Conservation (phyloP, 148 eudicot genomes). For the Fallopia convolvulus region DNA sequence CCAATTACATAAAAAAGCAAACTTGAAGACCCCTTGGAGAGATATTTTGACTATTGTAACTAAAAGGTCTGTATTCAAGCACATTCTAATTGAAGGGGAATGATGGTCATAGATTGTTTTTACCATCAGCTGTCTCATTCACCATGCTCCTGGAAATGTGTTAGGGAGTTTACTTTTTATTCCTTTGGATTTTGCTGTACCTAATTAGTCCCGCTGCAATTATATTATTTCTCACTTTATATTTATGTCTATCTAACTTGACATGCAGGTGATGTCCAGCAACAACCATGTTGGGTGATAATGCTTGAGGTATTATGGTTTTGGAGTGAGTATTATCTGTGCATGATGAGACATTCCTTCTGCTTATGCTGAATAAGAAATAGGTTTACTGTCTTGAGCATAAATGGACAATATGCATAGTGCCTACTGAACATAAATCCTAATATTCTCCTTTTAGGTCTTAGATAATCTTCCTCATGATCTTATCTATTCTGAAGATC, state of each 20-base stretch:
- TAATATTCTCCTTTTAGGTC: conserved; percentile 38
- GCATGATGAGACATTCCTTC: background rate
- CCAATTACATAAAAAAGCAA: background rate
- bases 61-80: background rate
- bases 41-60: background rate
- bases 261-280: conserved; percentile 48
- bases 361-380: background rate
- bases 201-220: background rate
- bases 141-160: background rate
- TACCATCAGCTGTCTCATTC: background rate
- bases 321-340: background rate
- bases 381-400: conserved; percentile 5
- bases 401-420: background rate
- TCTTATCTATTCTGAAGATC: conserved; percentile 75
- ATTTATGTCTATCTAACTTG: background rate
- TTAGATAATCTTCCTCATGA: conserved; percentile 99
- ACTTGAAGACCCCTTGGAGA: background rate
- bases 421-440: background rate
- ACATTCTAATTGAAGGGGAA: background rate
- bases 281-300: conserved; percentile 95
- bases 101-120: background rate
- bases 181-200: background rate
- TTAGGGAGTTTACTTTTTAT: background rate
- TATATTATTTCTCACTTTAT: background rate
- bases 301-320: conserved; percentile 73